Percentiles rank a stretch among this genome's conserved stretches.
These are phyloP conservation scores for Dryadomyces quercus-mongolicae DNA, from an alignment of 2,329 filamentous ascomycete species.

Conservation along the genomic window DNA sequence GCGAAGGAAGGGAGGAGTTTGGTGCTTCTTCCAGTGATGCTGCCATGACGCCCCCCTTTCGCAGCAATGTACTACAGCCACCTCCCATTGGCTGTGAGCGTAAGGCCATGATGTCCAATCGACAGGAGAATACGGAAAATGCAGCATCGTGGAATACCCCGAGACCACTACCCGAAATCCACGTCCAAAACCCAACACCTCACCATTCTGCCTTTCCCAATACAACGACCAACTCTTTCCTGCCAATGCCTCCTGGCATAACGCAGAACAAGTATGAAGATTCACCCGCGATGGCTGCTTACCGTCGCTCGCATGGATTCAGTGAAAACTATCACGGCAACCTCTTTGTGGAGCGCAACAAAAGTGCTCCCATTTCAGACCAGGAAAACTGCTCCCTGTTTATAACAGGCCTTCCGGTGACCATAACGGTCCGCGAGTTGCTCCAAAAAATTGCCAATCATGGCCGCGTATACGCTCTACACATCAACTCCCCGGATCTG, in stretches of 20 bases:
- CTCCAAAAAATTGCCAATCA: slow-evolving; percentile 23
- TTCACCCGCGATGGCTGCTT: background rate
- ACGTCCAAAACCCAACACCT: too few relatives aligned
- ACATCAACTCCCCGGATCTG: slow-evolving; percentile 36
- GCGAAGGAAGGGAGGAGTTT: too few relatives aligned
- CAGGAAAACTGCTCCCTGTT: slow-evolving; percentile 37
- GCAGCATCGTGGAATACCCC: background rate
- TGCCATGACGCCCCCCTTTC: background rate
- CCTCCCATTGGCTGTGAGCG: background rate
- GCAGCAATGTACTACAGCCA: background rate
- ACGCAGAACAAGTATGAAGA: background rate
- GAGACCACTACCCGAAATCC: too few relatives aligned
- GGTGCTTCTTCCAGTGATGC: background rate
- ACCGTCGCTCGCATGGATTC: slow-evolving; percentile 13
- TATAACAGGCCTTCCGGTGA: slow-evolving; percentile 36
- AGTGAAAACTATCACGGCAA: slow-evolving; percentile 28
- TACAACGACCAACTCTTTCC: background rate
- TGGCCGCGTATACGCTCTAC: slow-evolving; percentile 38
- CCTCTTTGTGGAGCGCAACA: slow-evolving; percentile 22
- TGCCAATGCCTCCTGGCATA: background rate
- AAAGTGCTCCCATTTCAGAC: slow-evolving; percentile 25
- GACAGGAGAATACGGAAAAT: background rate
- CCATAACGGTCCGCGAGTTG: slow-evolving; percentile 14
- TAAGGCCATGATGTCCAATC: background rate
- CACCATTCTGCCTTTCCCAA: too few relatives aligned